phyloP scores from a whole-genome alignment of 768 basidiomycete species.

The Mycena vulgaris region DNA sequence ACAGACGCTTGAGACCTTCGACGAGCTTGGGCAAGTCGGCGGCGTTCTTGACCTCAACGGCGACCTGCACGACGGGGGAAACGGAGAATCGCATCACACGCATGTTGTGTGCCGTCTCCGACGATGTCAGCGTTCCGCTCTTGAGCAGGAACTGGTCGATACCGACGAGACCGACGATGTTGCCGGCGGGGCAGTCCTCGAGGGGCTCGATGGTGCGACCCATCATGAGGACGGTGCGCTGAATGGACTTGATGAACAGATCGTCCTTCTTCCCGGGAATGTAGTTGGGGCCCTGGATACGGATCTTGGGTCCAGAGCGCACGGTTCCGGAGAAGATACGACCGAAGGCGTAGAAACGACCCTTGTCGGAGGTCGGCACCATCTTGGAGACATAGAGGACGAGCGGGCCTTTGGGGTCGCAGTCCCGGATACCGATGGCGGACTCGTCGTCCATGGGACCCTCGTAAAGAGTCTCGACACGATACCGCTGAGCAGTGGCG shows the following conservation, averaged over 20 bases:
- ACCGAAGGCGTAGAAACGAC: constrained; percentile 99
- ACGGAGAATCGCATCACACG: constrained; percentile 99
- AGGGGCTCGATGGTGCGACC: constrained; percentile 98
- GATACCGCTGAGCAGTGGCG: constrained; percentile 96
- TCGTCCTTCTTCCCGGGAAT: constrained; percentile 99
- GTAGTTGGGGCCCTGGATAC: constrained; percentile 99
- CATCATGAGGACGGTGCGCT: constrained; percentile 99
- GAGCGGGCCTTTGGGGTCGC: constrained; percentile 96
- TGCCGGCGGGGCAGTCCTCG: constrained; percentile 99
- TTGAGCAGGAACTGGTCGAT: constrained; percentile 99
- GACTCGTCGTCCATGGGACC: constrained; percentile 99
- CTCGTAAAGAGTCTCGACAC: constrained; percentile 99
- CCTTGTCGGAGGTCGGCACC: constrained; percentile 99
- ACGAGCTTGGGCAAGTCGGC: constrained; percentile 99
- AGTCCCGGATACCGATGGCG: constrained; percentile 98
- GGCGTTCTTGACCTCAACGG: constrained; percentile 99
- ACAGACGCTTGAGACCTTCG: constrained; percentile 99
- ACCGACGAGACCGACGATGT: constrained; percentile 99
- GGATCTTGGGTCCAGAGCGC: constrained; percentile 96
- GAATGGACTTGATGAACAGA: constrained; percentile 97
- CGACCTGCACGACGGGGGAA: constrained; percentile 98
- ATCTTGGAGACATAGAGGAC: constrained; percentile 99
- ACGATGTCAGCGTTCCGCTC: constrained; percentile 97
- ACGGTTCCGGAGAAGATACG: constrained; percentile 99
- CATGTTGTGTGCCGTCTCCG: constrained; percentile 99